Conservation (phyloP, 2,329 filamentous ascomycete species). For the Hymenoscyphus fraxineus region DNA sequence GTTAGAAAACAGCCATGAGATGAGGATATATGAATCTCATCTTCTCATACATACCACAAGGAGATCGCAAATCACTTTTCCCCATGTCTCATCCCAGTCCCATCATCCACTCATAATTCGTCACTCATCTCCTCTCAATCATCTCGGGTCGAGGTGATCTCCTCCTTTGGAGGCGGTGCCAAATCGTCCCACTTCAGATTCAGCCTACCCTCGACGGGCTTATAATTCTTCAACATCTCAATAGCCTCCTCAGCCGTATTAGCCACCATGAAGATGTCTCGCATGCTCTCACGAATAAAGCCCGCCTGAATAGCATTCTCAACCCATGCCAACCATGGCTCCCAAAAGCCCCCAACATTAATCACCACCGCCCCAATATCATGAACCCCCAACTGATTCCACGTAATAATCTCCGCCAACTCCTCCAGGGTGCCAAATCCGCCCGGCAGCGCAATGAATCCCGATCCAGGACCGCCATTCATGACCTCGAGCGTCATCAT, state of each 20-base stretch:
- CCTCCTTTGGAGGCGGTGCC: not conserved
- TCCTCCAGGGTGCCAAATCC: slow-evolving; percentile 97
- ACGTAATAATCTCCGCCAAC: slow-evolving; percentile 84
- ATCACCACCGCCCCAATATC: slow-evolving; percentile 71
- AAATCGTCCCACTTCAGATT: slow-evolving; percentile 67
- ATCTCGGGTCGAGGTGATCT: not conserved
- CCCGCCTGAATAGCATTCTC: slow-evolving; percentile 68
- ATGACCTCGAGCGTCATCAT: slow-evolving; percentile 90
- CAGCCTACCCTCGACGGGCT: slow-evolving; percentile 69
- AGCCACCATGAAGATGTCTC: slow-evolving; percentile 75
- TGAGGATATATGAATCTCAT: not conserved
- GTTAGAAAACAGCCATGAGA: not conserved
- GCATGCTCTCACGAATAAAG: slow-evolving; percentile 70
- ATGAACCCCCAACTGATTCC: slow-evolving; percentile 97
- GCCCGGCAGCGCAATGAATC: slow-evolving; percentile 84
- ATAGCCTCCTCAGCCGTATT: slow-evolving; percentile 69
- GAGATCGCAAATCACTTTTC: not conserved
- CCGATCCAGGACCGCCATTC: slow-evolving; percentile 73
- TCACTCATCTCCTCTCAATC: not conserved
- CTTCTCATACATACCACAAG: not conserved
- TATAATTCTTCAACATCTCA: slow-evolving; percentile 66
- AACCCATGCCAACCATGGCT: slow-evolving; percentile 81
- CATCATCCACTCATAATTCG: not conserved
- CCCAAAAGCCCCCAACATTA: slow-evolving; percentile 90
- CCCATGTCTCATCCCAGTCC: not conserved